Evolutionary conservation across 2,329 filamentous ascomycete genomes (phyloP), one percentile per base, ranked within the genome.

Genomic region (Fusarium clavum): DNA sequence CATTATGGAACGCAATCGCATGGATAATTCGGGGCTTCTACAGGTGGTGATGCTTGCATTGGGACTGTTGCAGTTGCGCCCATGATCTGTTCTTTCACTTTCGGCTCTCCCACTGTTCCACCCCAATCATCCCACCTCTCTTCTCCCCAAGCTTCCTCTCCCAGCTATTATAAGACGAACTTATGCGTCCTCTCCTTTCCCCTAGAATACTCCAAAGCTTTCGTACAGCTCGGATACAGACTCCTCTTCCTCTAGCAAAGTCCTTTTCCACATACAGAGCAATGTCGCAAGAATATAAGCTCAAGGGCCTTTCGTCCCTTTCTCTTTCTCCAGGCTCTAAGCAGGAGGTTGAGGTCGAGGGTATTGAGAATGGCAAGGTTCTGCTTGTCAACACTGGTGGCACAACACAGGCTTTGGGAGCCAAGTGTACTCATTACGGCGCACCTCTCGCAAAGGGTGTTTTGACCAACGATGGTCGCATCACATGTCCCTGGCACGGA

Each of bases 401-500:
- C 72, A 88, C 91, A 73, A 83, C 95, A 18, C 91, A 94, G 77
- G 96, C 94, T 30, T 80, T 97, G 38, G 94, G 92, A 38, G 84
- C 93, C 41, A 96, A 91, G 73, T 99, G 96, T 79, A 92, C 90
- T 12, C 95, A 98, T 82, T 98, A 97, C 78, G 95, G 96, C 34
- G 96, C 95, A 43, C 96, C 96, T 16, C 82, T 99, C 70, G 89
- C 90, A 56, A 94, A 95, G 73, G 96, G 96, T 57, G 90, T 98
- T 10, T 82, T 99, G 69, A 93, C 93, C 10, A 88, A 89, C 5
- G 90, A 92, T 72, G 96, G 96, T 8, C 87, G 94, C 53, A 81
- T 99, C 67, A 97, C 93, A 9, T 99, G 96, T 79, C 94, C 95
- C 6, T 98, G 96, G 96, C 95, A 98, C 79, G 95, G 95, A 83